Evolutionary conservation across 2,329 filamentous ascomycete species (phyloP).

Genomic region (Colletotrichum sp.): DNA sequence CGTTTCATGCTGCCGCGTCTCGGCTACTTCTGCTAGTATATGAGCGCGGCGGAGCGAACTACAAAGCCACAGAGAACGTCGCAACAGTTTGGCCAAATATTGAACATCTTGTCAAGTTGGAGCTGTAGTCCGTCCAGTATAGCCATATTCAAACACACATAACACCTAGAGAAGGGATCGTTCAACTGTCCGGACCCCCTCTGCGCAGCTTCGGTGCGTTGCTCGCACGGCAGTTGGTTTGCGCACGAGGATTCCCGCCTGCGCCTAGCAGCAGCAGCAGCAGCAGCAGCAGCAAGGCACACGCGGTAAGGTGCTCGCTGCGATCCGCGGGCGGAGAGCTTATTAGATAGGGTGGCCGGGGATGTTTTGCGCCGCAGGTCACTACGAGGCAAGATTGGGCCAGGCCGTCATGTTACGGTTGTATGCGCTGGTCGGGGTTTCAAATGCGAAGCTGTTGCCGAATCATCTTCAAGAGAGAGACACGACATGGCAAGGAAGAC

Average conservation of each 20-base stretch:
- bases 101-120: background rate
- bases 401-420: constrained; percentile 12
- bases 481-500: background rate
- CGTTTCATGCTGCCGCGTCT: constrained; percentile 3
- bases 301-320: background rate
- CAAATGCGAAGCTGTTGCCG: constrained; percentile 7
- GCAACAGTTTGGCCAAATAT: background rate
- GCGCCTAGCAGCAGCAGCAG: background rate
- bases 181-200: background rate
- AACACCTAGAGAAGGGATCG: background rate
- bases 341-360: background rate
- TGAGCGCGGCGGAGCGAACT: background rate
- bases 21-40: background rate
- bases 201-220: background rate
- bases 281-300: background rate
- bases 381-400: constrained; percentile 2
- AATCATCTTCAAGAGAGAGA: constrained; percentile 2
- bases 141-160: background rate
- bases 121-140: background rate
- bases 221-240: background rate
- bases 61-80: background rate
- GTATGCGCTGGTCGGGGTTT: constrained; percentile 19
- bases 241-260: background rate
- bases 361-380: background rate
- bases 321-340: constrained; percentile 2